Evolutionary conservation across 2,329 filamentous ascomycete species (phyloP), one percentile per base, ranked within the genome.

Genomic region (Trichoderma gracile): DNA sequence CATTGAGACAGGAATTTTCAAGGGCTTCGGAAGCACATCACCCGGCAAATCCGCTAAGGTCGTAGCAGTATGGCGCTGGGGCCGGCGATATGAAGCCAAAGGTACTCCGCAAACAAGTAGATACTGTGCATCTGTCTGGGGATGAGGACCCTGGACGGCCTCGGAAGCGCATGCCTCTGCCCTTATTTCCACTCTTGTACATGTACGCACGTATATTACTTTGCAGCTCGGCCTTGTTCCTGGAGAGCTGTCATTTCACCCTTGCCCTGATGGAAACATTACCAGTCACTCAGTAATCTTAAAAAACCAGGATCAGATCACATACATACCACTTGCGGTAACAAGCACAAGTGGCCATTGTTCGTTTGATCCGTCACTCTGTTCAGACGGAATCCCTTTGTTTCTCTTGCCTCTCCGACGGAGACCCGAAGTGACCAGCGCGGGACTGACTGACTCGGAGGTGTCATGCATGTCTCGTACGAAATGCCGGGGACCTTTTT

Each of bases 1-100:
- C 40, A 4, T 25, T 19, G 40, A 45, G 49, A 54, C 40, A 54
- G 33, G 54, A 61, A 62, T 38, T 46, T 62, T 45, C 58, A 62
- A 38, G 58, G 58, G 47, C 58, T 62, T 62, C 58, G 58, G 58
- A 62, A 54, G 58, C 58, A 62, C 58, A 62, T 42, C 42, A 62
- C 40, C 49, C 49, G 58, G 49, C 42, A 62, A 49, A 54, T 62
- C 58, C 58, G 46, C 58, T 38, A 19, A 58, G 40, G 40, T 19
- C 19, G n/a, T 45, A 43, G 30, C 53, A 50, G 40, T 52, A 43
- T 21, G 27, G 25, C 38, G 38, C 15, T 38, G 33, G 12, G 10
- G 33, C 12, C 33, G 33, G 33, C 5, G 33, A 38, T 38, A 10
- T 10, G 33, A 38, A 14, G 10, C 33, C 3, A 38, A 14, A 38